Evolutionary conservation across 1,139 yeast genomes (phyloP).

Genomic region (Tardiomyces blankii): DNA sequence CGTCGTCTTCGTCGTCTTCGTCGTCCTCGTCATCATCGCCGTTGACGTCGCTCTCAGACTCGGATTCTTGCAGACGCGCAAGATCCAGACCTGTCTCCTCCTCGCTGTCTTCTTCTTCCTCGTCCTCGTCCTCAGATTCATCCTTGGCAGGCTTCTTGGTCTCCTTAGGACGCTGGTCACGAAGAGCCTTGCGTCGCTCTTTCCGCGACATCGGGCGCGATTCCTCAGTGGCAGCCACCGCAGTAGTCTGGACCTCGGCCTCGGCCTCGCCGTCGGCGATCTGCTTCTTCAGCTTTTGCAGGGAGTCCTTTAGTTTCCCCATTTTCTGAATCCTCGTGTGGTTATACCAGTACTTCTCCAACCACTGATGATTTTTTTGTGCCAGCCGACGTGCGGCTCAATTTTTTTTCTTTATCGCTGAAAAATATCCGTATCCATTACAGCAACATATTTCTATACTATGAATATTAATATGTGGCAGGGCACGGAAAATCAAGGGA

Average conservation of each 20-base stretch:
- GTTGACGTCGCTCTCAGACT: constrained; percentile 7
- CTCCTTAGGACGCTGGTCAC: background rate
- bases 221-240: constrained; percentile 4
- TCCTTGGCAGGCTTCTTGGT: constrained; percentile 10
- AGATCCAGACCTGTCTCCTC: constrained; percentile 4
- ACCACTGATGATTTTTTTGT: background rate
- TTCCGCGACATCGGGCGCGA: background rate
- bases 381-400: background rate
- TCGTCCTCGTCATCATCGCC: constrained; percentile 14
- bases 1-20: constrained; percentile 17
- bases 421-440: no score
- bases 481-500: no score
- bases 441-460: no score
- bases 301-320: background rate
- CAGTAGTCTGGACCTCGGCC: background rate
- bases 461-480: no score
- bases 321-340: no score
- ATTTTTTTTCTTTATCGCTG: background rate
- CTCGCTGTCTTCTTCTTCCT: constrained; percentile 3
- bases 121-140: constrained; percentile 10
- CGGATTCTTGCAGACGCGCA: constrained; percentile 5
- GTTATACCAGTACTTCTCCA: no score
- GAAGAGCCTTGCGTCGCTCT: background rate
- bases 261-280: constrained; percentile 32
- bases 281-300: background rate